phyloP scores from a whole-genome alignment of 805 yeast species.

The Wickerhamomyces chambardii region DNA sequence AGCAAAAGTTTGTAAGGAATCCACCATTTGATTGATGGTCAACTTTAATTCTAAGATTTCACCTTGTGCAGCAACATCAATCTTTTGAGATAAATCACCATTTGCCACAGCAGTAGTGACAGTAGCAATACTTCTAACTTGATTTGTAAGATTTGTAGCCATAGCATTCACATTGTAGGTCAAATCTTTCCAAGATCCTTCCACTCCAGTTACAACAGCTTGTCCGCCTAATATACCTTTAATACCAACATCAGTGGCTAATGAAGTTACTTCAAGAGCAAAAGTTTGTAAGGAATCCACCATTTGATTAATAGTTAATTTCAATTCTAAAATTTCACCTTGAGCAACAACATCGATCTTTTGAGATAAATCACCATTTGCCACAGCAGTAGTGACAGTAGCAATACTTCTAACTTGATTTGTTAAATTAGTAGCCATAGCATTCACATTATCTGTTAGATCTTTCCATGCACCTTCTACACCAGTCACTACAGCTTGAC shows the following conservation, averaged over 20 bases:
- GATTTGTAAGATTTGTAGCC: conserved; percentile 87
- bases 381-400: conserved; percentile 84
- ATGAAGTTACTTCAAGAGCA: conserved; percentile 82
- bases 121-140: conserved; percentile 82
- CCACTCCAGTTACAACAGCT: conserved; percentile 83
- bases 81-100: conserved; percentile 79
- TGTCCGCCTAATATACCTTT: conserved; percentile 89
- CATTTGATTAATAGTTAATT: conserved; percentile 84
- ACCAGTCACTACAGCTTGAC: conserved; percentile 72
- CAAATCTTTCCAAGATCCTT: conserved; percentile 85
- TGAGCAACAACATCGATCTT: conserved; percentile 88
- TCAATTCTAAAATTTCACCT: conserved; percentile 80
- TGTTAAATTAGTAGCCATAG: conserved; percentile 83
- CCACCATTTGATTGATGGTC: conserved; percentile 69
- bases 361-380: conserved; percentile 74
- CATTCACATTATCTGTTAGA: conserved; percentile 77
- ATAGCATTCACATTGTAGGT: conserved; percentile 87
- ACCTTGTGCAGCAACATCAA: conserved; percentile 80
- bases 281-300: conserved; percentile 83
- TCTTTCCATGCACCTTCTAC: conserved; percentile 87
- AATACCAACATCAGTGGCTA: conserved; percentile 87
- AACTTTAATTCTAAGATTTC: conserved; percentile 53
- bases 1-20: conserved; percentile 74
- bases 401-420: conserved; percentile 88
- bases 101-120: conserved; percentile 86